A percentile compares a stretch with the other conserved stretches of the same genome.
Evolutionary conservation across 371 early-diverging fungal species (phyloP).

Genomic region (Batrachochytrium dendrobatidis): DNA sequence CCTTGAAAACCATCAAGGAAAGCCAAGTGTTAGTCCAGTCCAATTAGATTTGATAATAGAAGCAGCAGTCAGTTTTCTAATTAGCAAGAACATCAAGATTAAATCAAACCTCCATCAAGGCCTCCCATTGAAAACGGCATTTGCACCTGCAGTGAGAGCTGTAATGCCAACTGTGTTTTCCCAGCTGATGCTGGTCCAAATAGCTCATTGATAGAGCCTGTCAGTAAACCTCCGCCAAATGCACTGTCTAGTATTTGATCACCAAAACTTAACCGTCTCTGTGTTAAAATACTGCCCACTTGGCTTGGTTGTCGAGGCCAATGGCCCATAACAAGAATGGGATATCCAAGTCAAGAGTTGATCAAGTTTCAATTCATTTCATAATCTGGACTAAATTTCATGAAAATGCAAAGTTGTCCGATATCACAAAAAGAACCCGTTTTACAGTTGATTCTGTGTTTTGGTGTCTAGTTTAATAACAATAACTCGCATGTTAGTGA

Average conservation of each 20-base stretch:
- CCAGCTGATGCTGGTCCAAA: constrained; percentile 58
- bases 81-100: constrained; percentile 21
- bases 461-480: too few species aligned
- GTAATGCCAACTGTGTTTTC: constrained; percentile 76
- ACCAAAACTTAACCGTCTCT: constrained; percentile 42
- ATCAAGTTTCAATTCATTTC: too few species aligned
- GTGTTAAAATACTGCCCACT: too few species aligned
- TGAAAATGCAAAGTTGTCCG: too few species aligned
- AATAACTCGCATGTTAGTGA: too few species aligned
- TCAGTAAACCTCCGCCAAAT: constrained; percentile 52
- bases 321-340: too few species aligned
- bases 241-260: constrained; percentile 44
- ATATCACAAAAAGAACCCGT: too few species aligned
- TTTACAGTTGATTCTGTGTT: too few species aligned
- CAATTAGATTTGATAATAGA: neutral
- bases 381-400: too few species aligned
- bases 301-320: too few species aligned
- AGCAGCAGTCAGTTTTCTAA: constrained; percentile 1
- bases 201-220: constrained; percentile 46
- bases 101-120: constrained; percentile 45
- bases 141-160: constrained; percentile 62
- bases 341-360: too few species aligned
- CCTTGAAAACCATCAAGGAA: constrained; percentile 10
- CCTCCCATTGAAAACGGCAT: constrained; percentile 51
- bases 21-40: constrained; percentile 5